A percentile compares a stretch with the other conserved stretches of the same genome.
phyloP scores from a whole-genome alignment of 2,329 filamentous ascomycete species.

The Paracamarosporium sp. region DNA sequence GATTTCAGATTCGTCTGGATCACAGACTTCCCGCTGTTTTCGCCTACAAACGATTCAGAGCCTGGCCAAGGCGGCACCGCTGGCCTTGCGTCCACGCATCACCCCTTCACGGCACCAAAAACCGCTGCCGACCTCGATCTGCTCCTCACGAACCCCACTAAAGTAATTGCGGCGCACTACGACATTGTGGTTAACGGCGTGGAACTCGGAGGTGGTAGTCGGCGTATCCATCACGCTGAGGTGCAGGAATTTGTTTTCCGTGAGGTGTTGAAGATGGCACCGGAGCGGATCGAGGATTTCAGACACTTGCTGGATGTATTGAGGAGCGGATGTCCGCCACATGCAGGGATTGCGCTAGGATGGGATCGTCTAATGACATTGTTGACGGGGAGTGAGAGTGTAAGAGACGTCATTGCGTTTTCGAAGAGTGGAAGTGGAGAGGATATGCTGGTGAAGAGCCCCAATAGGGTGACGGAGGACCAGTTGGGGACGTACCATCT shows the following conservation, averaged over 20 bases:
- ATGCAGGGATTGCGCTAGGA: conserved; percentile 90
- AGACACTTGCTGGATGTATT: conserved; percentile 84
- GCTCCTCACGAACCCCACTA: conserved; percentile 73
- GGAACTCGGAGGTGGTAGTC: conserved; percentile 90
- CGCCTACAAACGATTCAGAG: conserved; percentile 67
- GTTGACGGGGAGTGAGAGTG: conserved; percentile 76
- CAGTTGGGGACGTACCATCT: conserved; percentile 68
- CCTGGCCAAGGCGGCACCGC: conserved; percentile 83
- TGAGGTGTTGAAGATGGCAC: conserved; percentile 79
- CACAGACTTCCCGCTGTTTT: conserved; percentile 90
- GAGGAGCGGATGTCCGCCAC: conserved; percentile 86
- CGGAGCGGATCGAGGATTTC: conserved; percentile 78
- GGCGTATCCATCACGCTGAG: conserved; percentile 84
- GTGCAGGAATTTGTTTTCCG: conserved; percentile 87
- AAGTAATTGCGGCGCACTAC: conserved; percentile 85
- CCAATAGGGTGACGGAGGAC: conserved; percentile 69
- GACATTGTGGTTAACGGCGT: conserved; percentile 95
- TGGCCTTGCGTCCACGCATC: conserved; percentile 86
- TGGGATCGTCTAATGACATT: conserved; percentile 87
- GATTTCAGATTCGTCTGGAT: conserved; percentile 83
- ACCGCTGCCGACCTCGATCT: conserved; percentile 74
- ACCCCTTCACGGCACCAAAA: conserved; percentile 92
- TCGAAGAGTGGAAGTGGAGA: conserved; percentile 92
- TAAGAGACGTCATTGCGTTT: conserved; percentile 95
- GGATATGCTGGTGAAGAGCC: conserved; percentile 82